phyloP scores from a whole-genome alignment of 192 early-diverging fungal species.

The Coemansia sp. region DNA sequence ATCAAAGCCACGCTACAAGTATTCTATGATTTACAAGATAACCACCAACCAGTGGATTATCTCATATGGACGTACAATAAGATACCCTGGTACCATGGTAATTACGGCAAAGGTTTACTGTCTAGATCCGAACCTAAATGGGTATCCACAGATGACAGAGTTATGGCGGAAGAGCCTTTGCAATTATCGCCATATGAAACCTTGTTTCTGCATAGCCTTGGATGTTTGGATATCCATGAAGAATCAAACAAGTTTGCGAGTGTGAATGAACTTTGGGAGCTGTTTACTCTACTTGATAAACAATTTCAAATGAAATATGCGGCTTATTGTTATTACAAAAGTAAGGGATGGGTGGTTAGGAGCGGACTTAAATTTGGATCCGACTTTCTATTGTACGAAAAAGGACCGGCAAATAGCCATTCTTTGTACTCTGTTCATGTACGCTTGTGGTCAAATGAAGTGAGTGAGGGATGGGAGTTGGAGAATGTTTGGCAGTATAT shows the following conservation, averaged over 20 bases:
- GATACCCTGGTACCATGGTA: too few relatives aligned
- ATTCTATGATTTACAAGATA: too few relatives aligned
- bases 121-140: too few relatives aligned
- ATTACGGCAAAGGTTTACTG: too few relatives aligned
- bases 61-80: too few relatives aligned
- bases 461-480: background rate
- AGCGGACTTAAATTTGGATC: conserved; percentile 82
- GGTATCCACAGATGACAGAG: too few relatives aligned
- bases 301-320: conserved; percentile 65
- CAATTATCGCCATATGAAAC: conserved; percentile 71
- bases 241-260: conserved; percentile 16
- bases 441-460: conserved; percentile 1
- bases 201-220: conserved; percentile 65
- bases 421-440: conserved; percentile 37
- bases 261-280: conserved; percentile 17
- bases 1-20: too few relatives aligned
- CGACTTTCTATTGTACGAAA: conserved; percentile 58
- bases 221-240: conserved; percentile 41
- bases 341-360: conserved; percentile 78
- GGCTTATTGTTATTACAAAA: conserved; percentile 79
- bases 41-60: too few relatives aligned
- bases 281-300: conserved; percentile 11
- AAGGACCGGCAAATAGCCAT: conserved; percentile 32
- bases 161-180: conserved; percentile 65
- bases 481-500: conserved; percentile 32